Conservation (phyloP, 1,139 yeast species). For the Sugiyamaella neomexicana region DNA sequence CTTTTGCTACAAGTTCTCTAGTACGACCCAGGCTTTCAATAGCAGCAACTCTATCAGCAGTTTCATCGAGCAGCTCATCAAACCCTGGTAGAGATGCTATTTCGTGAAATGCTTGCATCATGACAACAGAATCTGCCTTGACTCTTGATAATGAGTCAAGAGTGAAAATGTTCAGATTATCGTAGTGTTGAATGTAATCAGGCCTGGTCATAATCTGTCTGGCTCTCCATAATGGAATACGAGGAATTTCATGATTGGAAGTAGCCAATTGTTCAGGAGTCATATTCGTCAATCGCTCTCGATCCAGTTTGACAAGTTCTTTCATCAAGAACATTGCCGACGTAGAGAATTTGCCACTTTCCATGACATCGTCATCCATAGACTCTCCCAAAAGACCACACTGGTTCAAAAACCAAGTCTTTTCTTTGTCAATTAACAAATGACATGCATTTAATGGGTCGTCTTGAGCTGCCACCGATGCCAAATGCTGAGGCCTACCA, state of each 20-base stretch:
- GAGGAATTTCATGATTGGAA: conserved; percentile 61
- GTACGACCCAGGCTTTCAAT: conserved; percentile 82
- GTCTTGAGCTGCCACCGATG: conserved; percentile 67
- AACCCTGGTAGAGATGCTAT: conserved; percentile 72
- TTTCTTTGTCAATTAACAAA: conserved; percentile 71
- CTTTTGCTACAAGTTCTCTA: conserved; percentile 74
- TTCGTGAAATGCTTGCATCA: conserved; percentile 88
- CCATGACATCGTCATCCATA: conserved; percentile 92
- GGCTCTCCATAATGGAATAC: conserved; percentile 79
- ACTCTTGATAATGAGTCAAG: conserved; percentile 71
- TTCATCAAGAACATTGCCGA: conserved; percentile 76
- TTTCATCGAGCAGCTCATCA: conserved; percentile 65
- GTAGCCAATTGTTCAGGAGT: conserved; percentile 28
- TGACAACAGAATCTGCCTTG: conserved; percentile 78
- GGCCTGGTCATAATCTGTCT: conserved; percentile 83
- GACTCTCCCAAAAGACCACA: conserved; percentile 73
- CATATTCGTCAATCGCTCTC: conserved; percentile 29
- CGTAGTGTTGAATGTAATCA: conserved; percentile 74
- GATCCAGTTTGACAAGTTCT: conserved; percentile 70
- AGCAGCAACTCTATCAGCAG: conserved; percentile 69
- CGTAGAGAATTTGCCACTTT: conserved; percentile 73
- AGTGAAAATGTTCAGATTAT: conserved; percentile 74
- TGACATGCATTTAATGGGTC: conserved; percentile 68
- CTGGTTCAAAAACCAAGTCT: conserved; percentile 82
- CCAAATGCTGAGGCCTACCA: conserved; percentile 80